Evolutionary conservation across 2,329 filamentous ascomycete species (phyloP), one percentile per base, ranked within the genome.

Genomic region (Neonectria magnoliae): DNA sequence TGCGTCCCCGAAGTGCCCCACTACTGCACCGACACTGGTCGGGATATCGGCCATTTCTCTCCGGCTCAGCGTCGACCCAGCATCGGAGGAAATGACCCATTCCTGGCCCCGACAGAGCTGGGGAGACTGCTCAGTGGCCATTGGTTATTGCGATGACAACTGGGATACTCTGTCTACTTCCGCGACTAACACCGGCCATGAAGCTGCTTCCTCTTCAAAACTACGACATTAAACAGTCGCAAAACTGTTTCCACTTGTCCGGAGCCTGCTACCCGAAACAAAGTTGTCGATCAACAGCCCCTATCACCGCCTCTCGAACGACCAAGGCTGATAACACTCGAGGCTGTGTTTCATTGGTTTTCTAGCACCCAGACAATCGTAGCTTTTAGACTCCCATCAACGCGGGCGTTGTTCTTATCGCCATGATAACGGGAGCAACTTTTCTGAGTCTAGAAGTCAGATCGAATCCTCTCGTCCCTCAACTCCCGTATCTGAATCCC

Each of bases 1-100:
- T 36, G 42, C 45, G 60, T 55, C 44, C 44, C 51, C 51, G 56
- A 55, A 22, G 25, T 20, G 27, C 44, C 55, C 56, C 61, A 56
- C 56, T 20, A 13, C 44, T 31, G 52, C 60, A 52, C 60, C 56
- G 61, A 64, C 61, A 64, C 51, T 45, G 51, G 56, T 56, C 56
- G 56, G 56, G 16, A 27, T 33, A 54, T 41, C 60, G 55, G 55
- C 48, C 51, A 42, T 45, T 31, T 11, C 45, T 5, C 41, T 59
- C 60, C 60, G 55, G 45, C 44, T 53, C n/a, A 22, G 16, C 36
- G 14, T 45, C 47, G 20, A 38, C 36, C 47, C 42, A 38, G 36
- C 14, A 27, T 45, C 47, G 45, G 53, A 47, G 47, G 36, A 38
- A 33, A 41, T 44, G 27, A 18, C 31, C 13, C 27, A 50, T 18